A percentile compares a stretch with the other conserved stretches of the same genome.
Conservation (phyloP, 2,329 filamentous ascomycete genomes). For the Aspergillus felis region DNA sequence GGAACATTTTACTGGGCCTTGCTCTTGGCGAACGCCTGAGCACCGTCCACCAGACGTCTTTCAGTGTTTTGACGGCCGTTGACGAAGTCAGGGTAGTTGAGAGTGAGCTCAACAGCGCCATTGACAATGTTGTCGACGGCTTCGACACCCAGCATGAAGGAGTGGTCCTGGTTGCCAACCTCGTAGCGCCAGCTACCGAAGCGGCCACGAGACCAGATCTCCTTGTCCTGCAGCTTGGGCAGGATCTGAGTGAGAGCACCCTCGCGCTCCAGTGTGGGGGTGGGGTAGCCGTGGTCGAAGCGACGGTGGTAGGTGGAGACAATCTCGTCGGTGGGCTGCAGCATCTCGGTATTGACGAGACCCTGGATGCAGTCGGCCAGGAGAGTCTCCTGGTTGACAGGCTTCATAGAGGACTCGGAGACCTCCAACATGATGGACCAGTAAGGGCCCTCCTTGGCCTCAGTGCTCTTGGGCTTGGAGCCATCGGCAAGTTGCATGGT, state of each 20-base stretch:
- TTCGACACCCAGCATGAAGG: conserved; percentile 95
- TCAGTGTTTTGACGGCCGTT: conserved; percentile 65
- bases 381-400: conserved; percentile 79
- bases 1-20: conserved; percentile 25
- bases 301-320: conserved; percentile 97
- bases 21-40: conserved; percentile 54
- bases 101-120: conserved; percentile 83
- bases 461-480: conserved; percentile 68
- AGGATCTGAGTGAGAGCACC: conserved; percentile 89
- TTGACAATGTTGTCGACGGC: conserved; percentile 86
- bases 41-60: conserved; percentile 59
- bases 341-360: conserved; percentile 96
- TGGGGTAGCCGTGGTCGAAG: conserved; percentile 98
- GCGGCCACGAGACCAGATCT: conserved; percentile 90
- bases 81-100: conserved; percentile 97
- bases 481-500: conserved; percentile 84
- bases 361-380: conserved; percentile 91
- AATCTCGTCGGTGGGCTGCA: conserved; percentile 85
- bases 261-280: conserved; percentile 90
- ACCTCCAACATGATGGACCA: conserved; percentile 99
- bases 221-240: conserved; percentile 84
- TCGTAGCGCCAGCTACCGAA: conserved; percentile 99
- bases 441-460: conserved; percentile 85
- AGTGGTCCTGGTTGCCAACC: conserved; percentile 95
- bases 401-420: conserved; percentile 93